Evolutionary conservation across 345 rosid genomes (phyloP), one percentile per base, ranked within the genome.

Genomic region (Brassica cretica): DNA sequence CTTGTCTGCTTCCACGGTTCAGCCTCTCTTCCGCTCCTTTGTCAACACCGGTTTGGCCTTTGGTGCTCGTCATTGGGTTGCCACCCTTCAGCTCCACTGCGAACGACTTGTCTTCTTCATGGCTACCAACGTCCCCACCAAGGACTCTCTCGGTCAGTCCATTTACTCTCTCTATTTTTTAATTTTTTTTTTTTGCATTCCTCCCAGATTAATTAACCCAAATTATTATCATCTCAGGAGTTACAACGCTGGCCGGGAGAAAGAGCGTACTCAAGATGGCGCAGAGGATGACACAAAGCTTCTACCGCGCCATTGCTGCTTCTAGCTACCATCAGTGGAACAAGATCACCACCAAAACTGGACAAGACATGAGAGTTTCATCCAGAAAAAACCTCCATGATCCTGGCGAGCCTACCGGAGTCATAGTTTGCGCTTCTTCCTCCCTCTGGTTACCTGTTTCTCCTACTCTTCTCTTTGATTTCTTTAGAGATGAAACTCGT

Each of bases 111-210:
- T 93, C 14, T 96, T 96, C 89, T 93, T 88, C 89, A 91, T 96
- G 99, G 99, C 99, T 33, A 96, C 97, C 72, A 93, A 96, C 78
- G 98, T 96, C 75, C 99, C 99, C 10, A 91, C 97, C 51, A 96
- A 96, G 80, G 99, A 96, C 83, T 93, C 99, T 65, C 87, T 84
- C 16, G 98, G 99, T 95, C 35, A 32, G 82, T 68, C 32, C 30
- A 69, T 67, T 25, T 2, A 67, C 27, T 66, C n/a, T 21, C 6
- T 63, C 27, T 12, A 25, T 27, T 64, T 19, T 19, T 60, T 6
- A 21, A 21, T 18, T 2, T 56, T 14, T 44, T 5, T 8, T 5
- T 46, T 25, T 15, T 8, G n/a, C 18, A 30, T 12, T n/a, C 49
- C 16, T 30, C 30, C 8, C 18, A 49, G 15, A 8, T 19, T 19